Evolutionary conservation across 495 filamentous ascomycete genomes (phyloP).

Genomic region (Rhizodiscina lignyota): DNA sequence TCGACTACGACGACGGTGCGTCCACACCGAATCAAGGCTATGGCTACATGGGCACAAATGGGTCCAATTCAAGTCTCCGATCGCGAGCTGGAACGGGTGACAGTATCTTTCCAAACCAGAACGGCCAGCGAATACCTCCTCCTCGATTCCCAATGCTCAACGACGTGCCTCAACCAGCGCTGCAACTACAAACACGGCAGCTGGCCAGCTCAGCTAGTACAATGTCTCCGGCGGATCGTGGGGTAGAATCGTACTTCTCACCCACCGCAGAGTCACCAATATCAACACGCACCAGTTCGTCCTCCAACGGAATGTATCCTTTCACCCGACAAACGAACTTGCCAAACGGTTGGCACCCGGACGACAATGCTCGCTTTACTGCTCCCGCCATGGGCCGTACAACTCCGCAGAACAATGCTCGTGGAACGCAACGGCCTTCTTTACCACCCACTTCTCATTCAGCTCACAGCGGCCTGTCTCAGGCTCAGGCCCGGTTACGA

Average conservation of each 20-base stretch:
- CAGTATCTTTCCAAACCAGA: slow-evolving; percentile 35
- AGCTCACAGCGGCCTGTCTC: slow-evolving; percentile 20
- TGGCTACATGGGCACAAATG: slow-evolving; percentile 50
- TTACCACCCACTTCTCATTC: slow-evolving; percentile 34
- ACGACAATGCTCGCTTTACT: slow-evolving; percentile 66
- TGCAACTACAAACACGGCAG: slow-evolving; percentile 61
- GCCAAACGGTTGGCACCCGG: slow-evolving; percentile 42
- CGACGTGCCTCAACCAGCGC: slow-evolving; percentile 26
- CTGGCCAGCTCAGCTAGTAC: slow-evolving; percentile 1
- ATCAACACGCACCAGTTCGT: slow-evolving; percentile 70
- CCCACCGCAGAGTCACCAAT: slow-evolving; percentile 69
- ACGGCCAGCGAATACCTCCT: slow-evolving; percentile 35
- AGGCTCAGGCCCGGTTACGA: slow-evolving; percentile 39
- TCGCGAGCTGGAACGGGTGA: slow-evolving; percentile 66
- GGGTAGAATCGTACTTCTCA: slow-evolving; percentile 73
- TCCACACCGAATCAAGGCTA: slow-evolving; percentile 3
- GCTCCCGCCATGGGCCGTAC: slow-evolving; percentile 71
- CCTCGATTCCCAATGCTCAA: slow-evolving; percentile 53
- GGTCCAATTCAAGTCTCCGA: slow-evolving; percentile 63
- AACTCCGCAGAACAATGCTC: slow-evolving; percentile 43
- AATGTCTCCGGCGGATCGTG: slow-evolving; percentile 16
- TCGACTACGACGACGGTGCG: slow-evolving; percentile 28
- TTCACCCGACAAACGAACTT: slow-evolving; percentile 59
- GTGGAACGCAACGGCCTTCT: slow-evolving; percentile 56
- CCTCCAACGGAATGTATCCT: slow-evolving; percentile 42